Base-by-base conservation (phyloP, 2,329 filamentous ascomycete genomes). In the Colletotrichum brevisporum region DNA sequence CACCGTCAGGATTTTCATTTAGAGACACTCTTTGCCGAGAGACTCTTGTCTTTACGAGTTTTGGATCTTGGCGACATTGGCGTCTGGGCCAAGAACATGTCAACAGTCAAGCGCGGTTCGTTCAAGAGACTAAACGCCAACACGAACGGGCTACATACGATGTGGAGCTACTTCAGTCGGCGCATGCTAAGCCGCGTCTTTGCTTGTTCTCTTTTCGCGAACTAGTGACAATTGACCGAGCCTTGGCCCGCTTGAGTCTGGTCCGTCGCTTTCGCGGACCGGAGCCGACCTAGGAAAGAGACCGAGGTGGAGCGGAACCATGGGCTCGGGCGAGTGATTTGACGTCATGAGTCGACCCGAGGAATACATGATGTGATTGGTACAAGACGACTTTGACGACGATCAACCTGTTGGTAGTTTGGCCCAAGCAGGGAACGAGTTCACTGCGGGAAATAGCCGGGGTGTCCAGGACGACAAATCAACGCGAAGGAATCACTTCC, bases 401-500 rank as follows among this genome's bases (percentile, higher is more conserved):
- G 18, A 52, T 4, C 10, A 4, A 27, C 2, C 6, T 31, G 27
- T 31, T 31, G 24, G 6, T 3, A 24, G 21, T 24, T 24, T 24
- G 21, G 21, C 21, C 13, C 15, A 36, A 10, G 6, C 9, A 3
- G 5, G 21, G 13, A 18, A 26, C 12, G 16, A 26, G 6, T 16
- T 18, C 13, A 4, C 27, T 16, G 27, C 41, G 45, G 15, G 41
- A 12, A 26, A 15, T 15, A n/a, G 18, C 43, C 50, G 56, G 21
- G 6, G 39, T 0, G 16, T 24, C 41, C 12, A 31, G 6, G 50
- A 27, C 39, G 18, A 59, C 26, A 15, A 3, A 18, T 39, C n/a
- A 8, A 12, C 12, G 47, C 21, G 39, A 61, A 54, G 63, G 63
- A 61, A 27, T 52, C 55, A 31, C 9, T 56, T 53, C 50, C 39